Evolutionary conservation across 306 rosid species (phyloP).

Genomic region (Cucurbita maxima): DNA sequence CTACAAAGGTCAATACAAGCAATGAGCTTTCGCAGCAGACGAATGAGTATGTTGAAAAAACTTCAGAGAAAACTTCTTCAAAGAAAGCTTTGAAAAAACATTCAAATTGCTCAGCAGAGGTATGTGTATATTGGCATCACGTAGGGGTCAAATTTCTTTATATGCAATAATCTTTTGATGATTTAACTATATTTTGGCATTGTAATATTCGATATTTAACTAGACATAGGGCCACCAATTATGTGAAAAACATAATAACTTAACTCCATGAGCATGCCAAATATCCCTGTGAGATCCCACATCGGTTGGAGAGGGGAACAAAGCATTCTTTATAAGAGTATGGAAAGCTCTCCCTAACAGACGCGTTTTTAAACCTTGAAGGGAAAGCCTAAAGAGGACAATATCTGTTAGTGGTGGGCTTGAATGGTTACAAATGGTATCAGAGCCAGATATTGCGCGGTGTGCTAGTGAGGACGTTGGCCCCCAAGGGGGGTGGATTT

Average conservation of each 20-base stretch:
- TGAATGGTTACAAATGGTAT: too few relatives aligned
- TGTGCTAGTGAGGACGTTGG: too few relatives aligned
- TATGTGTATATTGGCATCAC: constrained; percentile 5
- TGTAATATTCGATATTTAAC: background rate
- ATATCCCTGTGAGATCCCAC: background rate
- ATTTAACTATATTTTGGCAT: background rate
- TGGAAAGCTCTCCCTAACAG: too few relatives aligned
- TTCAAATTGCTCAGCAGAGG: constrained; percentile 53
- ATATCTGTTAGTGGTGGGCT: too few relatives aligned
- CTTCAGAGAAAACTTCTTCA: constrained; percentile 25
- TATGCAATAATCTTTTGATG: background rate
- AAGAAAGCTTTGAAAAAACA: constrained; percentile 37
- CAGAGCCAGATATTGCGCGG: too few relatives aligned
- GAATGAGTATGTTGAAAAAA: constrained; percentile 22
- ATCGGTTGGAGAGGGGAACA: too few relatives aligned
- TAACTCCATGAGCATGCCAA: background rate
- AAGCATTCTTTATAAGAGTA: too few relatives aligned
- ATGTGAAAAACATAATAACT: background rate
- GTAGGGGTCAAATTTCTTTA: background rate
- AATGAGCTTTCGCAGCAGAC: constrained; percentile 10
- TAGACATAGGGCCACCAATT: background rate
- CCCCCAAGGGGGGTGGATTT: too few relatives aligned
- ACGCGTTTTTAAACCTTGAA: too few relatives aligned
- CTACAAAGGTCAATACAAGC: constrained; percentile 5
- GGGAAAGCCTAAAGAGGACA: too few relatives aligned